A percentile compares a stretch with the other conserved stretches of the same genome.
phyloP scores from a whole-genome alignment of 345 rosid genomes.

The Populus nigra region DNA sequence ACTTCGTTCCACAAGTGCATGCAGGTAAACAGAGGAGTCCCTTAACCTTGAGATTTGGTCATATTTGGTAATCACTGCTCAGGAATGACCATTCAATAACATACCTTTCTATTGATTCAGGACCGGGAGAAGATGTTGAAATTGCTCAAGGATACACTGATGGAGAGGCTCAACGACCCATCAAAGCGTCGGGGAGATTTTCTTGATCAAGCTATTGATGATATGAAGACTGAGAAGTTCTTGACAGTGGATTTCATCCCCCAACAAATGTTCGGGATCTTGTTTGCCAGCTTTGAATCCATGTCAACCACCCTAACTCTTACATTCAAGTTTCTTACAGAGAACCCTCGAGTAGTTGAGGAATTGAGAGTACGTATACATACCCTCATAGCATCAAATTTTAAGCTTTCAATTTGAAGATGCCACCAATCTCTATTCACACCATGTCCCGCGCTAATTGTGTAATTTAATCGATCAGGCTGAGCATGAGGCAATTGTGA shows the following conservation, averaged over 20 bases:
- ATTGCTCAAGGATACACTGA: constrained; percentile 6
- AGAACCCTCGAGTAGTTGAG: constrained; percentile 32
- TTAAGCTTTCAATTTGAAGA: neutral
- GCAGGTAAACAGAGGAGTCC: constrained; percentile 17
- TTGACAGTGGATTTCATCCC: constrained; percentile 26
- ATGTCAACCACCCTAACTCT: constrained; percentile 11
- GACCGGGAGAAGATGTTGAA: constrained; percentile 13
- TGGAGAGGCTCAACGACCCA: constrained; percentile 14
- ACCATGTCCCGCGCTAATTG: neutral
- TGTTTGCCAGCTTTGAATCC: constrained; percentile 18
- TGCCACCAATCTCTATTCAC: neutral
- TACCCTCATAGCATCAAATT: neutral
- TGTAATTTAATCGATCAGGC: constrained; percentile 12
- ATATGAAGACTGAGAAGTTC: constrained; percentile 25
- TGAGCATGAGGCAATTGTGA: constrained; percentile 19
- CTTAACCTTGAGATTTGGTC: neutral
- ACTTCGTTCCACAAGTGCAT: constrained; percentile 38
- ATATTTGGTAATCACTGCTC: neutral
- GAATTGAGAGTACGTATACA: constrained; percentile 25
- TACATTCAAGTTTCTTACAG: constrained; percentile 28
- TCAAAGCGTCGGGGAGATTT: constrained; percentile 19
- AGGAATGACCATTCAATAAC: neutral
- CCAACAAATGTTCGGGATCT: constrained; percentile 24
- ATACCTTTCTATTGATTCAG: constrained; percentile 1
- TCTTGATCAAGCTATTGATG: constrained; percentile 22